phyloP scores from a whole-genome alignment of 768 basidiomycete genomes.

The Tricholomella constricta region DNA sequence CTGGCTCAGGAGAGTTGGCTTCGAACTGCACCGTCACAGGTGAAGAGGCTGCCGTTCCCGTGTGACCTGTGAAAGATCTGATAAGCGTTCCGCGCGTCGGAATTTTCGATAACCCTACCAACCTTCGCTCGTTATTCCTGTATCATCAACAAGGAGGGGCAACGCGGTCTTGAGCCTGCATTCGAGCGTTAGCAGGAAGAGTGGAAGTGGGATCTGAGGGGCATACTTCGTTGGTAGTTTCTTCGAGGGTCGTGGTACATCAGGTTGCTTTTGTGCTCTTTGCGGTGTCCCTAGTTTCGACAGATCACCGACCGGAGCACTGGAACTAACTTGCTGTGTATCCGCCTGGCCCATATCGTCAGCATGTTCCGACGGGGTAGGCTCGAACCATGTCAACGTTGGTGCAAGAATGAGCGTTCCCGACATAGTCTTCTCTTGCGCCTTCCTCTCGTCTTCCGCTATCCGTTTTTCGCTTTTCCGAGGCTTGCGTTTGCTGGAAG shows the following conservation, averaged over 20 bases:
- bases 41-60: slow-evolving; percentile 74
- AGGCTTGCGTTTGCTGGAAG: slow-evolving; percentile 50
- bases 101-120: slow-evolving; percentile 7
- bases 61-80: slow-evolving; percentile 44
- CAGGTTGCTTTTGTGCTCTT: slow-evolving; percentile 46
- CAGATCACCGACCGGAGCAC: slow-evolving; percentile 22
- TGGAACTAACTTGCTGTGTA: slow-evolving; percentile 14
- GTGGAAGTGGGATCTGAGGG: neutral
- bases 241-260: slow-evolving; percentile 34
- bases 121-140: slow-evolving; percentile 66
- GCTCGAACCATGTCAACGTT: slow-evolving; percentile 45
- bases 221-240: slow-evolving; percentile 36
- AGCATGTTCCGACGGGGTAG: slow-evolving; percentile 39
- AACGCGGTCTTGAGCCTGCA: slow-evolving; percentile 29
- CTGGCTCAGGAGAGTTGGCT: slow-evolving; percentile 52
- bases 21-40: slow-evolving; percentile 57
- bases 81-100: slow-evolving; percentile 6
- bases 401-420: slow-evolving; percentile 40
- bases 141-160: slow-evolving; percentile 48
- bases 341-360: slow-evolving; percentile 26
- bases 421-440: slow-evolving; percentile 41
- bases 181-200: slow-evolving; percentile 6
- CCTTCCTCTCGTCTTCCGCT: slow-evolving; percentile 48
- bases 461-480: slow-evolving; percentile 53
- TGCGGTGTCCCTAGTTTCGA: slow-evolving; percentile 50